These are phyloP conservation scores for Senecio squalidus DNA, from an alignment of 140 eudicot species.

Conservation along the genomic window DNA sequence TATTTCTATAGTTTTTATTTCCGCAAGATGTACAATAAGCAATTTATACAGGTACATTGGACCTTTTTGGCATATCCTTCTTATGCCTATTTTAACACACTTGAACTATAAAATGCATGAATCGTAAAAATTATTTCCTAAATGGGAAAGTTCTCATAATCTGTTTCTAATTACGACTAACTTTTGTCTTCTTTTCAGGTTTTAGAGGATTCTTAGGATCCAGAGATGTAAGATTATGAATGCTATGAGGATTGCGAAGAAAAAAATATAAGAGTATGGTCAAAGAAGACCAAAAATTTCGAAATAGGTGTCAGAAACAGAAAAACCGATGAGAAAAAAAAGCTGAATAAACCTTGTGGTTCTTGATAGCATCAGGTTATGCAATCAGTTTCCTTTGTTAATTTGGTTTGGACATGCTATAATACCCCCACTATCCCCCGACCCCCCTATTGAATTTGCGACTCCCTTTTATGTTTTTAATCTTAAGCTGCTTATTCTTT, in stretches of 20 bases:
- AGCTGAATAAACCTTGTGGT: background rate
- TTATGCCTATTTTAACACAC: background rate
- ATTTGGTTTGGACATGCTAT: constrained; percentile 2
- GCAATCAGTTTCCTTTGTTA: background rate
- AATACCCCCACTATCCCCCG: background rate
- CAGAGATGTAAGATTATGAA: background rate
- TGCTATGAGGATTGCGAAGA: background rate
- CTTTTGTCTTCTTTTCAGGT: background rate
- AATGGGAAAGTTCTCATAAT: background rate
- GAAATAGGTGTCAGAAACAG: background rate
- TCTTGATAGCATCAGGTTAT: constrained; percentile 5
- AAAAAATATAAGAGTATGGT: background rate
- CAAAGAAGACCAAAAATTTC: background rate
- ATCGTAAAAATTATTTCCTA: background rate
- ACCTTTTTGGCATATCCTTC: background rate
- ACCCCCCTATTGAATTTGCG: no score
- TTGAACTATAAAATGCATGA: background rate
- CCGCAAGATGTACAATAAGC: background rate
- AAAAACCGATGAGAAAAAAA: background rate
- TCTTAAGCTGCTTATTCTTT: no score
- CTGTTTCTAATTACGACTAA: background rate
- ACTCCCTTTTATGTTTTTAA: no score
- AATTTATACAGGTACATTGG: background rate
- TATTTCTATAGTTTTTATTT: background rate
- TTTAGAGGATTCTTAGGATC: constrained; percentile 2